Conservation (phyloP, 768 basidiomycete genomes). For the Agaricus bisporus region DNA sequence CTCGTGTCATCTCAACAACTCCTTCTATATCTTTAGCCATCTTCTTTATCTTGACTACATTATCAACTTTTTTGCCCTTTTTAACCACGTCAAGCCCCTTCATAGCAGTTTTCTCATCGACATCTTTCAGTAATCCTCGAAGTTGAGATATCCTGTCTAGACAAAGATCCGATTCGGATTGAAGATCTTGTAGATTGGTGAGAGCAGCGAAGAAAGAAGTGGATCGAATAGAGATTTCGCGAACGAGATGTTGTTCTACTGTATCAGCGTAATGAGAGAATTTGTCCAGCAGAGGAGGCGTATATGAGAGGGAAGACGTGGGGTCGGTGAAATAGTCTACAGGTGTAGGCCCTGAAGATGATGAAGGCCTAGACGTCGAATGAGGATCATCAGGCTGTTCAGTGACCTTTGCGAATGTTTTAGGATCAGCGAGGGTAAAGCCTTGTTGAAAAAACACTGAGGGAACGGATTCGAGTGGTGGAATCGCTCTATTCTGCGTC, state of each 20-base stretch:
- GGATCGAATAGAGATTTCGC: slow-evolving; percentile 86
- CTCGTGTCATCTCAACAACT: slow-evolving; percentile 71
- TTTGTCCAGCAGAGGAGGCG: slow-evolving; percentile 77
- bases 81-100: slow-evolving; percentile 74
- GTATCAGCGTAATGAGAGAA: slow-evolving; percentile 91
- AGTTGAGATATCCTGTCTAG: slow-evolving; percentile 70
- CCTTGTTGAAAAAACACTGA: slow-evolving; percentile 68
- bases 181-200: slow-evolving; percentile 88
- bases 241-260: slow-evolving; percentile 89
- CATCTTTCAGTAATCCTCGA: slow-evolving; percentile 62
- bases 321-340: slow-evolving; percentile 39
- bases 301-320: slow-evolving; percentile 49
- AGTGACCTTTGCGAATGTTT: slow-evolving; percentile 72
- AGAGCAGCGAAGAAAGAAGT: slow-evolving; percentile 96
- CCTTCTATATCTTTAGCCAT: slow-evolving; percentile 59
- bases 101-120: slow-evolving; percentile 72
- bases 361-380: slow-evolving; percentile 16
- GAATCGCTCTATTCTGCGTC: slow-evolving; percentile 39
- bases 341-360: slow-evolving; percentile 15
- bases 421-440: slow-evolving; percentile 81
- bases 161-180: slow-evolving; percentile 82
- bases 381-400: slow-evolving; percentile 36
- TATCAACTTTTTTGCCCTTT: slow-evolving; percentile 53
- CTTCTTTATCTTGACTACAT: slow-evolving; percentile 53
- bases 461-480: slow-evolving; percentile 73